Conservation (phyloP, 305 asterid species). For the Fraxinus paxiana region DNA sequence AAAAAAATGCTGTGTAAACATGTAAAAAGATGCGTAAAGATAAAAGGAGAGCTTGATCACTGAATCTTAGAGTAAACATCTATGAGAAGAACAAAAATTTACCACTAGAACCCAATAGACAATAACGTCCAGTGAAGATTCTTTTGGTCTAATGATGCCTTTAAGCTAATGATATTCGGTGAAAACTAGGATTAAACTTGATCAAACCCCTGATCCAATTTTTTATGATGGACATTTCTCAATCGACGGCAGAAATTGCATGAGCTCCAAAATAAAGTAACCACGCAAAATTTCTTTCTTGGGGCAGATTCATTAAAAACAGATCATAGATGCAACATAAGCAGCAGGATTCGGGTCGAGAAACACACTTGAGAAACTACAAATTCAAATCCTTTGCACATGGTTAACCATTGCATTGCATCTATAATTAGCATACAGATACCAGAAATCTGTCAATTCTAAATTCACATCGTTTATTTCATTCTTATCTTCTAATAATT, state of each 20-base stretch:
- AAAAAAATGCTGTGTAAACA: background rate
- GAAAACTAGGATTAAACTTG: background rate
- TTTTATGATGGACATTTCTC: background rate
- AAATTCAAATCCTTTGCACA: background rate
- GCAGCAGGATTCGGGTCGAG: background rate
- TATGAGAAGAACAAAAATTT: background rate
- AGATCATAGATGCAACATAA: background rate
- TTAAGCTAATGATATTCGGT: background rate
- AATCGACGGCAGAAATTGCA: background rate
- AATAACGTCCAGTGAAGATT: conserved; percentile 14
- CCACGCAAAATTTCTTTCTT: background rate
- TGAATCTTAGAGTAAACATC: background rate
- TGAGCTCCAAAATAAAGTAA: background rate
- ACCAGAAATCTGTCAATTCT: conserved; percentile 15
- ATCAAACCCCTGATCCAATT: background rate
- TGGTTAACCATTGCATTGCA: conserved; percentile 28
- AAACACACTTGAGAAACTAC: background rate
- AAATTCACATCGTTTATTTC: conserved; percentile 21
- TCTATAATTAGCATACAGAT: conserved; percentile 10
- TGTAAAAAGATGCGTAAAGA: background rate
- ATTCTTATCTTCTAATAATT: background rate
- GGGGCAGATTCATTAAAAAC: background rate
- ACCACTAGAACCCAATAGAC: conserved; percentile 5
- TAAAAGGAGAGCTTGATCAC: background rate
- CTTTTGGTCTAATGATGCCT: background rate